Conservation (phyloP, 352 stramenopile species). For the Phytophthora gonapodyides region DNA sequence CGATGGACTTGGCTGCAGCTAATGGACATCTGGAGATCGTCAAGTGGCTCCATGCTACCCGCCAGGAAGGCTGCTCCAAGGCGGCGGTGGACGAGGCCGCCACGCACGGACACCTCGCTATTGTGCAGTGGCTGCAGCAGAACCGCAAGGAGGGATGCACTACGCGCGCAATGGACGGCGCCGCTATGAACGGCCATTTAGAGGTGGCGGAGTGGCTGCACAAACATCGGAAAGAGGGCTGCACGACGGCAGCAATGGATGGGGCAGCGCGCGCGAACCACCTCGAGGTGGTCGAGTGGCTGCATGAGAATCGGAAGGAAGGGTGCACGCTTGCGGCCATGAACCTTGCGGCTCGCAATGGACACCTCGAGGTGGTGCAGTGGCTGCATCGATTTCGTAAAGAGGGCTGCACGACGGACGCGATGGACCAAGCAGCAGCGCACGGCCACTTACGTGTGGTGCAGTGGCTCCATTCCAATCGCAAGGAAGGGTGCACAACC, state of each 20-base stretch:
- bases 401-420: constrained; percentile 33
- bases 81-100: constrained; percentile 41
- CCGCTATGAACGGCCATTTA: constrained; percentile 35
- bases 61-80: constrained; percentile 37
- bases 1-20: constrained; percentile 35
- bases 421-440: constrained; percentile 39
- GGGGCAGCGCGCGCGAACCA: constrained; percentile 32
- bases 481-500: constrained; percentile 38
- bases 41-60: constrained; percentile 32
- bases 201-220: constrained; percentile 39
- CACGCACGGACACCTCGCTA: constrained; percentile 25
- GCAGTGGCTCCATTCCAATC: constrained; percentile 37
- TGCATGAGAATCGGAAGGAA: constrained; percentile 36
- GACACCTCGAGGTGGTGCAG: constrained; percentile 34
- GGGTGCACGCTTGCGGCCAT: constrained; percentile 35
- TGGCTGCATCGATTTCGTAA: constrained; percentile 35
- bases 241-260: constrained; percentile 41
- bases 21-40: constrained; percentile 39
- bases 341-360: constrained; percentile 36
- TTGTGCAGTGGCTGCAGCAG: constrained; percentile 36
- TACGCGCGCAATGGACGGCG: constrained; percentile 34
- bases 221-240: constrained; percentile 27
- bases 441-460: constrained; percentile 36
- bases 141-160: constrained; percentile 35
- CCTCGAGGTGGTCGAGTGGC: constrained; percentile 35